These are phyloP conservation scores for Solanum stenotomum DNA, from an alignment of 257 asterid species.

Conservation along the genomic window DNA sequence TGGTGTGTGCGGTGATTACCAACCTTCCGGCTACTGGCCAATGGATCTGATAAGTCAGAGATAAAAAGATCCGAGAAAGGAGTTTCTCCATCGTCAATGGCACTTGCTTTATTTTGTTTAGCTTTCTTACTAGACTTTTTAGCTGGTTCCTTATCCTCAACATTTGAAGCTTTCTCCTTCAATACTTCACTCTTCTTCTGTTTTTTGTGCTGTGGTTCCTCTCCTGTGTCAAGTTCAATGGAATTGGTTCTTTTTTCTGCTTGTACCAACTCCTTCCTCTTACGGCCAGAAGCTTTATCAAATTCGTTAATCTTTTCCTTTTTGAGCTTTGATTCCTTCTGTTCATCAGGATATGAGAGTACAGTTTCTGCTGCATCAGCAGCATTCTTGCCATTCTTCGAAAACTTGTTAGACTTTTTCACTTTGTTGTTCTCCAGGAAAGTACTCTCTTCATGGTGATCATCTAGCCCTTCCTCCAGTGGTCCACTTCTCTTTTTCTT, in stretches of 20 bases:
- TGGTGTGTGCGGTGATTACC: constrained; percentile 6
- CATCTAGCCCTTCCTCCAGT: constrained; percentile 10
- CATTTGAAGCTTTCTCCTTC: constrained; percentile 11
- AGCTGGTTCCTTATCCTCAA: constrained; percentile 3
- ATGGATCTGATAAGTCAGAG: constrained; percentile 5
- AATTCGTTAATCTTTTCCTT: constrained; percentile 19
- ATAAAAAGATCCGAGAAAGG: constrained; percentile 48
- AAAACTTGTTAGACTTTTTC: constrained; percentile 18
- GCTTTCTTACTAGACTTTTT: constrained; percentile 25
- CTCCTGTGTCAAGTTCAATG: constrained; percentile 5
- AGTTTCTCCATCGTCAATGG: constrained; percentile 51
- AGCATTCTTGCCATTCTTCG: constrained; percentile 8
- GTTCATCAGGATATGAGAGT: constrained; percentile 3
- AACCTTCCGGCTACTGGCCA: constrained; percentile 1
- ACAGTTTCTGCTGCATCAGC: constrained; percentile 4
- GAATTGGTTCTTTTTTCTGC: background rate
- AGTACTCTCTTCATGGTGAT: constrained; percentile 5
- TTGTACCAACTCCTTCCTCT: constrained; percentile 2
- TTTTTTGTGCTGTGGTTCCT: constrained; percentile 34
- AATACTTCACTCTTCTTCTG: constrained; percentile 11
- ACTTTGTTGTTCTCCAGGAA: constrained; percentile 19
- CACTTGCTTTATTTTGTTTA: constrained; percentile 18
- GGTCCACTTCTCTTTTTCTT: constrained; percentile 20
- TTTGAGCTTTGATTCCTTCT: constrained; percentile 30
- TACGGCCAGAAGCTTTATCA: constrained; percentile 13